Percentiles rank a stretch among this genome's conserved stretches.
phyloP scores from a whole-genome alignment of 306 rosid genomes.

The Trifolium pratense region DNA sequence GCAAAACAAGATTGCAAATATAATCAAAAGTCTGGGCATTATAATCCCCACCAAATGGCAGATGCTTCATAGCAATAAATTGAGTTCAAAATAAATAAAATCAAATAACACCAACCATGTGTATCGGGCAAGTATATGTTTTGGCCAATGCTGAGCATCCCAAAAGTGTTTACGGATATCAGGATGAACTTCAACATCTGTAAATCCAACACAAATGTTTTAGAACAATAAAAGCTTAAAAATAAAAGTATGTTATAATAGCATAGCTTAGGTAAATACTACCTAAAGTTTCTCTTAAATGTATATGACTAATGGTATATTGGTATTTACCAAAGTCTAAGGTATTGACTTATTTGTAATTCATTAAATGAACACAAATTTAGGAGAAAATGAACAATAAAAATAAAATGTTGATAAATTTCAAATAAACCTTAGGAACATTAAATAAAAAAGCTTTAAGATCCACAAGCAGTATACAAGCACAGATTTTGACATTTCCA shows the following conservation, averaged over 20 bases:
- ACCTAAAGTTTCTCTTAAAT: slow-evolving; percentile 6
- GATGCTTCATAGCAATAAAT: slow-evolving; percentile 13
- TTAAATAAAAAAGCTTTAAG: slow-evolving; percentile 22
- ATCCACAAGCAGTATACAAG: slow-evolving; percentile 12
- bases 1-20: slow-evolving; percentile 14
- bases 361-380: not conserved
- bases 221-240: slow-evolving; percentile 6
- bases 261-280: slow-evolving; percentile 18
- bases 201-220: slow-evolving; percentile 32
- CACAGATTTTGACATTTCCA: slow-evolving; percentile 30
- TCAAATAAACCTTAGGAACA: slow-evolving; percentile 10
- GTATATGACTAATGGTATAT: slow-evolving; percentile 13
- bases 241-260: slow-evolving; percentile 21
- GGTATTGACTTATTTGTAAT: not conserved
- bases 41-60: slow-evolving; percentile 32
- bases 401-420: slow-evolving; percentile 1
- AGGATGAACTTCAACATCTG: slow-evolving; percentile 77
- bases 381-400: not conserved
- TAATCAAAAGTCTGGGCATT: not conserved
- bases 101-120: slow-evolving; percentile 71
- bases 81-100: not conserved
- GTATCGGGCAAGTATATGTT: slow-evolving; percentile 84
- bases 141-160: slow-evolving; percentile 93
- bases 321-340: not conserved
- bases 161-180: slow-evolving; percentile 80